These are phyloP conservation scores for Exophiala sp. DNA, from an alignment of 2,329 filamentous ascomycete genomes.

Conservation along the genomic window DNA sequence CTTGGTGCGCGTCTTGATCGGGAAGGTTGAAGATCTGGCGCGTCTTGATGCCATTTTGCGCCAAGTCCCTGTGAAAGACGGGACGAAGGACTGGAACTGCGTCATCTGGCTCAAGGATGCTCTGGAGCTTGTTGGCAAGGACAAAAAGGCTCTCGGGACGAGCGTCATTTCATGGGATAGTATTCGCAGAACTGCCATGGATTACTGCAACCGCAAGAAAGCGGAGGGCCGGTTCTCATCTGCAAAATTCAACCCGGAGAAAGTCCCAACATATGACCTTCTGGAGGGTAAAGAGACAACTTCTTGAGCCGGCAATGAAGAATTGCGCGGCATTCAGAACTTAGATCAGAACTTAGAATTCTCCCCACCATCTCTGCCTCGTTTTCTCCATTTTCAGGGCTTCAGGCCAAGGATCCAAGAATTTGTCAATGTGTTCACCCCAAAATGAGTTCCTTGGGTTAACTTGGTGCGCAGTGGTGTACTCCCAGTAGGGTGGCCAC, in stretches of 20 bases:
- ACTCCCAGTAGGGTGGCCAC: slow-evolving; percentile 29
- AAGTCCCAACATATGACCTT: slow-evolving; percentile 36
- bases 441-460: slow-evolving; percentile 39
- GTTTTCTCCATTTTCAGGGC: slow-evolving; percentile 5
- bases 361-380: slow-evolving; percentile 9
- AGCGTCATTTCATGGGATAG: slow-evolving; percentile 33
- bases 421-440: slow-evolving; percentile 37
- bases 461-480: slow-evolving; percentile 36
- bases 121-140: slow-evolving; percentile 30
- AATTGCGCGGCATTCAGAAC: too few relatives aligned
- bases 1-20: slow-evolving; percentile 33
- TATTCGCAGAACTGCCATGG: slow-evolving; percentile 36
- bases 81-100: slow-evolving; percentile 40
- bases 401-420: slow-evolving; percentile 35
- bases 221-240: slow-evolving; percentile 40
- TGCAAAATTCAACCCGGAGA: slow-evolving; percentile 31
- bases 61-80: slow-evolving; percentile 32
- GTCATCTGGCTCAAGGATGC: slow-evolving; percentile 42
- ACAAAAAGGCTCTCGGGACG: slow-evolving; percentile 31
- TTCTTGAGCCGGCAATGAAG: slow-evolving; percentile 9
- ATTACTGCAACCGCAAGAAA: slow-evolving; percentile 39
- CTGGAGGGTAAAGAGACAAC: slow-evolving; percentile 30
- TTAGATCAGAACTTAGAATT: background rate
- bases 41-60: slow-evolving; percentile 32
- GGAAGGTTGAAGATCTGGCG: slow-evolving; percentile 33